Base-by-base conservation (phyloP, 441 rosid genomes). In the Kokia cookei region DNA sequence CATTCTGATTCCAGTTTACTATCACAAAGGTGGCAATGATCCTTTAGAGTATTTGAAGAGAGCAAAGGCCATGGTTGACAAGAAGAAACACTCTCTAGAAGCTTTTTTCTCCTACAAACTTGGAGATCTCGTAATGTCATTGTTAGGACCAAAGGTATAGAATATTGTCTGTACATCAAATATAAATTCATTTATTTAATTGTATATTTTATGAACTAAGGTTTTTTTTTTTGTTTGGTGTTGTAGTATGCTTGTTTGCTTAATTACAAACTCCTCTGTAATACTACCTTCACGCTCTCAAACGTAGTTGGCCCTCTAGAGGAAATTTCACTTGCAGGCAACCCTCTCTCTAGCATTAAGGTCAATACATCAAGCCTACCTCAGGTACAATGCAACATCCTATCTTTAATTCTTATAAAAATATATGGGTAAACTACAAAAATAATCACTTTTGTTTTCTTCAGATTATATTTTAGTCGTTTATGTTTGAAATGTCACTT, bases 281-380 rank as follows among this genome's bases (percentile, higher is more conserved):
- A 86, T 68, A 83, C 89, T 0, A 85, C 83, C 7, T 87, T 88
- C 72, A 80, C 82, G 1, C 71, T 90, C 74, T 88, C 93, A 0
- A 87, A 88, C n/a, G 47, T 90, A 60, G 19, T 82, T 7, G 93
- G 91, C n/a, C 93, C 91, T 0, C 73, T 57, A 27, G 88, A 87
- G 75, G 80, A 84, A 80, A 83, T 87, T 13, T 70, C 88, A 0
- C 10, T 76, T 15, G 77, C 72, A 1, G 90, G 82, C 62, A 85
- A 84, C 54, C 90, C 90, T 0, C 19, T 86, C 45, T 78, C 85
- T 3, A 85, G 76, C 75, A 40, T 87, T 9, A 78, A 88, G 72
- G 88, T 60, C 2, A 82, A 32, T 54, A 26, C 84, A n/a, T 78
- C 84, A 2, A 77, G 85, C 67, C 37, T 86, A 27, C 86, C 93